Base-by-base conservation (phyloP, 108 stramenopile species). In the Skeletonema costatum region DNA sequence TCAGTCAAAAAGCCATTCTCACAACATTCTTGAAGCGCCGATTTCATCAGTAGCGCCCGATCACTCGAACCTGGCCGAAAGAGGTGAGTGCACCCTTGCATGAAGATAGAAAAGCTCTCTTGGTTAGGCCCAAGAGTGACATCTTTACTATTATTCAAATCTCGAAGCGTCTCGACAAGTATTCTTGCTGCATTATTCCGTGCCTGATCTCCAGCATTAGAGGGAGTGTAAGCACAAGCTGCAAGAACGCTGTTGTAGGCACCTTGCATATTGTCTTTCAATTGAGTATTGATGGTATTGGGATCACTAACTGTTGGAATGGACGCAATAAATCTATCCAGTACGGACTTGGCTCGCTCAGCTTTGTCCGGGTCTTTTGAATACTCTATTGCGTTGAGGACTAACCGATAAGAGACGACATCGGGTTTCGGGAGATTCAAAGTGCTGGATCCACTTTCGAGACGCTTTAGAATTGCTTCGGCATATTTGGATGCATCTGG, bases 381-480 rank as follows among this genome's bases (percentile, higher is more conserved):
- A 63, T 73, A 72, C 65, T 80, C 78, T 42, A 80, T 68, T n/a
- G 78, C 66, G 30, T 61, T 80, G 66, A 80, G 78, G 39, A 73
- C 71, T 30, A 73, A 25, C 17, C 59, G 78, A 62, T 73, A 80
- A 16, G 78, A 80, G 21, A 73, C 68, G 48, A 60, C 48, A 42
- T 73, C 67, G 2, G 78, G 78, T 3, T 60, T 58, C 7, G 78
- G 78, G 19, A 73, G 60, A 6, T 36, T 29, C 32, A 39, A 60
- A 33, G 44, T n/a, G 30, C 11, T 46, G 19, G 51, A 60, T 51
- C 42, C 25, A 25, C 31, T 38, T 32, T 84, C 75, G 33, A 84
- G 76, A 0, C 79, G 66, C 30, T 60, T 44, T n/a, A 84, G 60
- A 16, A 84, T 30, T 5, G 41, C 17, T 59, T 84, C 83, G 5